Base-by-base conservation (phyloP, 139 green algal species). In the Coccomyxa sp. region DNA sequence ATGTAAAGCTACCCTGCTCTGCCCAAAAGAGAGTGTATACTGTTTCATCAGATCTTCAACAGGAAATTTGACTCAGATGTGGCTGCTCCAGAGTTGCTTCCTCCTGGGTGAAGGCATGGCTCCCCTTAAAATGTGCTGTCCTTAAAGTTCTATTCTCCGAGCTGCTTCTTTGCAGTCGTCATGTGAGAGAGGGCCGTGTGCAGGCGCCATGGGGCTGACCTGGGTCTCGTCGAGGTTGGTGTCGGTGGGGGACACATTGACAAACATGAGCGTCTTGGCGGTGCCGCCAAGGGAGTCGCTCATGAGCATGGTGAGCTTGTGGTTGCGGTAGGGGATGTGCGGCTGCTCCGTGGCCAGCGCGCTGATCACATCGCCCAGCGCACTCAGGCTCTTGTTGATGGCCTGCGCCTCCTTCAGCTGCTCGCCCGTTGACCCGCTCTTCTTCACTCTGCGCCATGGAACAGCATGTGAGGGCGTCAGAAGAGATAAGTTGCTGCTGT, bases 301-400 rank as follows among this genome's bases (percentile, higher is more conserved):
- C 95, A 99, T 98, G 79, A 99, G 92, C 95, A 99, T 98, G 76
- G 97, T 99, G 16, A 99, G 94, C 92, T 99, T 99, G 93, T 98
- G 95, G 90, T 99, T 98, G 84, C 97, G 87, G 93, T 98, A 98
- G 0, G 95, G 95, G 85, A 98, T 95, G 93, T 98, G 95, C 23
- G 84, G 81, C 83, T 92, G 82, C 79, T 95, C 95, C 28, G 88
- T 88, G 32, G 96, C 95, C 38, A 99, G 91, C 25, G 96, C 95
- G 58, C 85, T 92, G 88, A 99, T 99, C 84, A 99, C 97, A 83
- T 99, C 94, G 28, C 97, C 97, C 28, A 99, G 92, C 30, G 97
- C 97, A 0, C 87, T 94, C 67, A 99, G 91, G 0, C 90, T 96
- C 92, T 98, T 99, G 95, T 99, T 99, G 93, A 99, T 99, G 77